Conservation (phyloP, 257 asterid genomes). For the Primulina tabacum region DNA sequence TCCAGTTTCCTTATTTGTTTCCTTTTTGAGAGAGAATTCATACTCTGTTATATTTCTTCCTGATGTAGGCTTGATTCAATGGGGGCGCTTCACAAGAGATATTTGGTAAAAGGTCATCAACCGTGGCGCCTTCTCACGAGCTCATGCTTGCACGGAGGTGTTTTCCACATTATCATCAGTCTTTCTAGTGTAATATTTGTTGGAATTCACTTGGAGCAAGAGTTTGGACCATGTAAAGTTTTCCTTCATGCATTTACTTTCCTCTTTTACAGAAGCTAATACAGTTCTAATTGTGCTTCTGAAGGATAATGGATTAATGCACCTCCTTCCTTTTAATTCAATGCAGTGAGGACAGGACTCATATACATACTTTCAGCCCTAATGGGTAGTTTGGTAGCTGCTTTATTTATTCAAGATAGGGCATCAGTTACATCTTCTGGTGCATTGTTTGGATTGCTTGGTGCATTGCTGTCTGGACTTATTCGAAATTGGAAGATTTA, state of each 20-base stretch:
- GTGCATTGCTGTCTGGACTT: slow-evolving; percentile 70
- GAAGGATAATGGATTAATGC: neutral
- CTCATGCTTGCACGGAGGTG: slow-evolving; percentile 78
- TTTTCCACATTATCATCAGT: slow-evolving; percentile 69
- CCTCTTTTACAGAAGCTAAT: neutral
- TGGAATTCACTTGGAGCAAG: slow-evolving; percentile 88
- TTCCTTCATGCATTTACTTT: slow-evolving; percentile 4
- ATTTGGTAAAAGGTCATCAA: slow-evolving; percentile 47
- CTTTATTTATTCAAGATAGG: slow-evolving; percentile 69
- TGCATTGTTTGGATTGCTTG: slow-evolving; percentile 81
- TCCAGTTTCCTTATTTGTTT: neutral
- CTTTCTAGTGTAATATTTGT: slow-evolving; percentile 62
- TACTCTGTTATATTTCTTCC: neutral
- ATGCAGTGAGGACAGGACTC: slow-evolving; percentile 63
- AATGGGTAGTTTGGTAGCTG: slow-evolving; percentile 63
- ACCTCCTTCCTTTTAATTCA: slow-evolving; percentile 10
- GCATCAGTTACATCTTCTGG: slow-evolving; percentile 82
- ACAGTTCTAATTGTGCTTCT: neutral
- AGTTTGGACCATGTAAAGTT: slow-evolving; percentile 74
- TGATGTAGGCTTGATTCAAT: slow-evolving; percentile 56
- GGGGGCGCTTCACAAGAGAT: slow-evolving; percentile 72
- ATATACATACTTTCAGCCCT: slow-evolving; percentile 71
- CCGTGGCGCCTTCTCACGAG: slow-evolving; percentile 77
- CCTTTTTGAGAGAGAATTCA: neutral
- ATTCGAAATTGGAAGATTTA: slow-evolving; percentile 64